Percentiles rank a stretch among this genome's conserved stretches.
Conservation (phyloP, 176 grass and related monocot genomes). For the Phragmites australis region DNA sequence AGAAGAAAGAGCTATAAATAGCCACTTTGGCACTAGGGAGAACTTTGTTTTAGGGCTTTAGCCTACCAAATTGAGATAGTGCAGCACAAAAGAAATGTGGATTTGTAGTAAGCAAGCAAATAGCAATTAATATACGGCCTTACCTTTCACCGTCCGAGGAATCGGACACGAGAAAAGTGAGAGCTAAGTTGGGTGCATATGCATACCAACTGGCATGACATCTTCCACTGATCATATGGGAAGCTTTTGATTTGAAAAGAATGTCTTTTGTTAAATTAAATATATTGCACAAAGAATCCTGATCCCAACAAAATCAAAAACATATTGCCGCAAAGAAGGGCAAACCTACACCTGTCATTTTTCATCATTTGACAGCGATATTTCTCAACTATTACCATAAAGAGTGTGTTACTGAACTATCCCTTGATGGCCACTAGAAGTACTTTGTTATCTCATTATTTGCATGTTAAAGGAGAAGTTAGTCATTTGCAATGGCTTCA, state of each 20-base stretch:
- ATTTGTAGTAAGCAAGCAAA: neutral
- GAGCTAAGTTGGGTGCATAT: conserved; percentile 14
- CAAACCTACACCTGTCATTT: conserved; percentile 21
- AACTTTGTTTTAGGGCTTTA: neutral
- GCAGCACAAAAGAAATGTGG: neutral
- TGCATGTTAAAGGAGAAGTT: too few relatives aligned
- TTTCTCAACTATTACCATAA: neutral
- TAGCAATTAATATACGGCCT: neutral
- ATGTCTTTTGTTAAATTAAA: conserved; percentile 9
- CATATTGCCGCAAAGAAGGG: neutral
- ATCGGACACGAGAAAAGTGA: conserved; percentile 44
- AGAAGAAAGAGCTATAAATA: neutral
- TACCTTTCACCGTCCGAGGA: conserved; percentile 32
- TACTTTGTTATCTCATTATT: too few relatives aligned
- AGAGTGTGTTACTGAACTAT: conserved; percentile 14
- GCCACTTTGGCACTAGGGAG: neutral
- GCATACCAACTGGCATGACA: too few relatives aligned
- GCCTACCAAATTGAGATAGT: conserved; percentile 35
- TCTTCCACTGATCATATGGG: neutral
- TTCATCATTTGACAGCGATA: neutral
- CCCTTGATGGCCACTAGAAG: neutral
- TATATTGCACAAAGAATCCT: neutral
- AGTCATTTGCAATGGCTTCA: too few relatives aligned
- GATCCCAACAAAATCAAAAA: neutral
- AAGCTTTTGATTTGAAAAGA: neutral